Evolutionary conservation across 331 rosid genomes (phyloP), one percentile per base, ranked within the genome.

Genomic region (Prunus yedoensis): DNA sequence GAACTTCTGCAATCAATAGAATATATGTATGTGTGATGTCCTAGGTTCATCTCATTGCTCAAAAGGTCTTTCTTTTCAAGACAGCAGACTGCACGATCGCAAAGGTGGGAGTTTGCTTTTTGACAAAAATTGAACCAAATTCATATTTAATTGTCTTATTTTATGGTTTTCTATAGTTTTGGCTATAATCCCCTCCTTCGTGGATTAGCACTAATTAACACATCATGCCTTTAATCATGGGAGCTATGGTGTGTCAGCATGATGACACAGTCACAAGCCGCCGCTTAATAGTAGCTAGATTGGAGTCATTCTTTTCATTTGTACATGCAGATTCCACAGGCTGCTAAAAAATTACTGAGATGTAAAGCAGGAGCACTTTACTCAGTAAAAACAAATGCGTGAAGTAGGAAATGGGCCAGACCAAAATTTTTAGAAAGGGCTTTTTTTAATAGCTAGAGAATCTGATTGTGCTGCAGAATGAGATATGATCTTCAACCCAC

Each of bases 391-490:
- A 47, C 28, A 76, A 64, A 74, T 25, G 58, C 71, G 57, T 8
- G 23, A 73, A 17, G 17, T 68, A 57, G 23, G 73, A 20, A 45
- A 25, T 4, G 59, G 11, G 49, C 43, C 43, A 38, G 43, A 38
- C 43, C 43, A 38, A 38, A 38, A 1, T 0, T 6, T 38, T 38
- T 6, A 6, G 0, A 38, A 7, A 7, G 43, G 43, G 9, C 9
- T 38, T 25, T 68, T 56, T 66, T 66, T 38, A 52, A 43, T n/a
- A 77, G 49, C 54, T 10, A 61, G 79, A 77, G 82, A 75, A 82
- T 84, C 86, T 72, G 71, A 58, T 59, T 49, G 35, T 57, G 65
- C 50, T 70, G 76, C 52, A 69, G 78, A 21, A 66, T 66, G 81
- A 71, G 76, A 78, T 79, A 35, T 62, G 80, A 68, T 68, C 52